Conservation (phyloP, 1,284 basidiomycete species). For the Polyporus tsugae region DNA sequence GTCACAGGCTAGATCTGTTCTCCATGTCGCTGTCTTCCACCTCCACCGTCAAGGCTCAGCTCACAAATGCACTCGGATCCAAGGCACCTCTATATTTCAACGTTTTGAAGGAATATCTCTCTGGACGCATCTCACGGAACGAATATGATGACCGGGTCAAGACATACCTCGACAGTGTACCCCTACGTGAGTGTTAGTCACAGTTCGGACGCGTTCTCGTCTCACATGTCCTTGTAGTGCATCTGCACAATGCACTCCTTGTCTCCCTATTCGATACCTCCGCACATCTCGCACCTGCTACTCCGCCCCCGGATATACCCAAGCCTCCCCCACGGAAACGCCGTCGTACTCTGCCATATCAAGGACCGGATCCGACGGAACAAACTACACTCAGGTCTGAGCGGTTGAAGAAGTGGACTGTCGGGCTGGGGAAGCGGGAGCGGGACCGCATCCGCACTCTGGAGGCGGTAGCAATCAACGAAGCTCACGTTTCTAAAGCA, state of each 20-base stretch:
- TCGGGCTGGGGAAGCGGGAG: constrained; percentile 75
- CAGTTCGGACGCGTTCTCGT: not conserved
- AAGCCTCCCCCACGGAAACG: constrained; percentile 77
- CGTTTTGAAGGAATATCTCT: constrained; percentile 69
- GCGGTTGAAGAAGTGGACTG: constrained; percentile 77
- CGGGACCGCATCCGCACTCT: constrained; percentile 72
- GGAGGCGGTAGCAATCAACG: constrained; percentile 44
- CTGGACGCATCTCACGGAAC: constrained; percentile 69
- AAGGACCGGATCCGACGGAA: constrained; percentile 64
- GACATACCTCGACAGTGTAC: constrained; percentile 66
- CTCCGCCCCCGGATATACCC: constrained; percentile 64
- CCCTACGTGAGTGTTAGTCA: constrained; percentile 55
- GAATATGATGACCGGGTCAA: constrained; percentile 81
- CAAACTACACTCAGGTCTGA: constrained; percentile 61
- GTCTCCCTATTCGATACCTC: constrained; percentile 84
- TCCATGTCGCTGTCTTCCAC: constrained; percentile 80
- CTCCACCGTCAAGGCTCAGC: constrained; percentile 73
- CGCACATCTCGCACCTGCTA: constrained; percentile 68
- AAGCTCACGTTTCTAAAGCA: constrained; percentile 47
- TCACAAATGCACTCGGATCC: constrained; percentile 64
- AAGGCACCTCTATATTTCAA: constrained; percentile 71
- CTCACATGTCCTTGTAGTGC: constrained; percentile 52
- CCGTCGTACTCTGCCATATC: constrained; percentile 73
- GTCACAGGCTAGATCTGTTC: not conserved
- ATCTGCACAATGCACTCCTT: constrained; percentile 82